phyloP scores from a whole-genome alignment of 2,329 filamentous ascomycete species.

The Fusarium domesticum region DNA sequence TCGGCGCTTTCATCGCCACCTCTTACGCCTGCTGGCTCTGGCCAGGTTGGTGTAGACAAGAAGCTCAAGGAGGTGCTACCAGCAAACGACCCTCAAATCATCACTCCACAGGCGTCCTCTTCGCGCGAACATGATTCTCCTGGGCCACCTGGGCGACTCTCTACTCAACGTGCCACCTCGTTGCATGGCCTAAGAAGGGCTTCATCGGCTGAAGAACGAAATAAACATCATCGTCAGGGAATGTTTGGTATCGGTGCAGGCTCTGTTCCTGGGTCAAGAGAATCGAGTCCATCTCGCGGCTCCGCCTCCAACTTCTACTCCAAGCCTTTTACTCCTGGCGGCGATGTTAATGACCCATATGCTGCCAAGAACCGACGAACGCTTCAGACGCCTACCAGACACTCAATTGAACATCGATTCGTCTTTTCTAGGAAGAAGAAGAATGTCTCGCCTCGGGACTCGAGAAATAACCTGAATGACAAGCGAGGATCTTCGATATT shows the following conservation, averaged over 20 bases:
- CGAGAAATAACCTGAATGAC: conserved; percentile 52
- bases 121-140: conserved; percentile 51
- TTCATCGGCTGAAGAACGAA: conserved; percentile 39
- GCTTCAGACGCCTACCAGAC: conserved; percentile 61
- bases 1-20: conserved; percentile 82
- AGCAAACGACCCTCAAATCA: conserved; percentile 45
- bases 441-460: conserved; percentile 53
- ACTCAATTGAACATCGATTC: conserved; percentile 72
- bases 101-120: conserved; percentile 66
- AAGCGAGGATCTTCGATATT: conserved; percentile 50
- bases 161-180: conserved; percentile 43
- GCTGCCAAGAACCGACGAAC: conserved; percentile 77
- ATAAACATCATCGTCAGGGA: conserved; percentile 49
- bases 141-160: conserved; percentile 39
- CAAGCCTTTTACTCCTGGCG: conserved; percentile 73
- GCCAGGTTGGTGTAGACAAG: conserved; percentile 34
- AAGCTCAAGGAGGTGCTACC: conserved; percentile 37
- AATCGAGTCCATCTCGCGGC: conserved; percentile 63
- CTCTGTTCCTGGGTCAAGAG: conserved; percentile 57
- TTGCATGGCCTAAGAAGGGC: conserved; percentile 43
- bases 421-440: conserved; percentile 77
- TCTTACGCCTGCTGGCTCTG: conserved; percentile 79
- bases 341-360: conserved; percentile 81
- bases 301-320: conserved; percentile 63
- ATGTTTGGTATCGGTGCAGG: conserved; percentile 52